phyloP scores from a whole-genome alignment of 768 basidiomycete genomes.

The Peribolospora baueri region DNA sequence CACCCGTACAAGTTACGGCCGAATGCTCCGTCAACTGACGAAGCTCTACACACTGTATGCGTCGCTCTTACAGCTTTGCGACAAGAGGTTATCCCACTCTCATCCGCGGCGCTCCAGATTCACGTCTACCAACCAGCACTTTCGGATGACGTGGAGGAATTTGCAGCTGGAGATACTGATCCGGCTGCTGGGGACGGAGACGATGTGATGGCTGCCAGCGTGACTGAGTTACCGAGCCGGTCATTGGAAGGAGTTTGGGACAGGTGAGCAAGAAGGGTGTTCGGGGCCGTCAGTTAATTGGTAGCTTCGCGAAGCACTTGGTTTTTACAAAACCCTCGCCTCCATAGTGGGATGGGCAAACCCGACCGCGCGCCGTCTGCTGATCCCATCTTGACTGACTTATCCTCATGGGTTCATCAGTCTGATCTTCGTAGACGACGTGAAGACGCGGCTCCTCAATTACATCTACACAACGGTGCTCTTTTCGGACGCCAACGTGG shows the following conservation, averaged over 20 bases:
- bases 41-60: not conserved
- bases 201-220: conserved; percentile 62
- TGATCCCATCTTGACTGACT: not conserved
- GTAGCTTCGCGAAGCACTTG: too few species aligned
- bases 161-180: conserved; percentile 28
- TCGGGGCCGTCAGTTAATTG: too few species aligned
- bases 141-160: conserved; percentile 35
- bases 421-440: conserved; percentile 53
- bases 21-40: not conserved
- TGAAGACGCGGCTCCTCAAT: conserved; percentile 68
- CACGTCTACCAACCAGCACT: conserved; percentile 70
- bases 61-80: not conserved
- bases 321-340: too few species aligned
- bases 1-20: not conserved
- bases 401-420: conserved; percentile 14
- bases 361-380: too few species aligned
- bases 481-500: conserved; percentile 44
- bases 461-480: conserved; percentile 84
- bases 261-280: conserved; percentile 14
- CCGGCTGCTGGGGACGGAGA: conserved; percentile 38
- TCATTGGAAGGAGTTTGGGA: conserved; percentile 77
- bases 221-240: conserved; percentile 63
- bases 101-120: conserved; percentile 30
- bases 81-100: conserved; percentile 1
- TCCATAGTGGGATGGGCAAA: too few species aligned